These are phyloP conservation scores for Alternaria tenuissima DNA, from an alignment of 2,329 filamentous ascomycete species.

Conservation along the genomic window DNA sequence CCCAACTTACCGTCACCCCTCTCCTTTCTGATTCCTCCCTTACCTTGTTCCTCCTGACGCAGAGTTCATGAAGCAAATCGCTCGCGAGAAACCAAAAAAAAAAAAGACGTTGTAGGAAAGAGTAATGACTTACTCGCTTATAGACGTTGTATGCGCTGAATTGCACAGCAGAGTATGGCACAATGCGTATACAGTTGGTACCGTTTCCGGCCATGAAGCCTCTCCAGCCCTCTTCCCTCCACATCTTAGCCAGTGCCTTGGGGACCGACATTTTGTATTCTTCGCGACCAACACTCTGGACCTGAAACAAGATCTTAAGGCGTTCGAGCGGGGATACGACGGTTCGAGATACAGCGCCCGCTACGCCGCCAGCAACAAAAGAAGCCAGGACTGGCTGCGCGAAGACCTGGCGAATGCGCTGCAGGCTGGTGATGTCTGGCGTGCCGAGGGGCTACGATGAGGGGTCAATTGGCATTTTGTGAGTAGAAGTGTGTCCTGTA, in stretches of 20 bases:
- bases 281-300: conserved; percentile 87
- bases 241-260: conserved; percentile 93
- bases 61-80: conserved; percentile 6
- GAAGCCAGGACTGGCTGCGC: conserved; percentile 88
- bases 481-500: conserved; percentile 5
- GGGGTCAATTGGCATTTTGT: conserved; percentile 24
- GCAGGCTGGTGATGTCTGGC: conserved; percentile 28
- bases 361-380: conserved; percentile 92
- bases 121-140: conserved; percentile 73
- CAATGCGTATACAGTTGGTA: conserved; percentile 97
- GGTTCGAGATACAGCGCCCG: conserved; percentile 95
- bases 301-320: conserved; percentile 96
- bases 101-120: background rate
- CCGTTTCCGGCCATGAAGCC: conserved; percentile 98
- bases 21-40: background rate
- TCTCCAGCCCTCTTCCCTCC: conserved; percentile 94
- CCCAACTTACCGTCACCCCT: background rate
- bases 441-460: conserved; percentile 26
- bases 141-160: conserved; percentile 99
- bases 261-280: conserved; percentile 94
- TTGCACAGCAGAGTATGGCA: conserved; percentile 97
- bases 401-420: conserved; percentile 54
- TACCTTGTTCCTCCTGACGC: background rate
- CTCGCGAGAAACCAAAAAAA: background rate
- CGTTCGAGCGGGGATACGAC: conserved; percentile 96